Conservation (phyloP, 2,329 filamentous ascomycete genomes). For the Tolypocladium inflatum region DNA sequence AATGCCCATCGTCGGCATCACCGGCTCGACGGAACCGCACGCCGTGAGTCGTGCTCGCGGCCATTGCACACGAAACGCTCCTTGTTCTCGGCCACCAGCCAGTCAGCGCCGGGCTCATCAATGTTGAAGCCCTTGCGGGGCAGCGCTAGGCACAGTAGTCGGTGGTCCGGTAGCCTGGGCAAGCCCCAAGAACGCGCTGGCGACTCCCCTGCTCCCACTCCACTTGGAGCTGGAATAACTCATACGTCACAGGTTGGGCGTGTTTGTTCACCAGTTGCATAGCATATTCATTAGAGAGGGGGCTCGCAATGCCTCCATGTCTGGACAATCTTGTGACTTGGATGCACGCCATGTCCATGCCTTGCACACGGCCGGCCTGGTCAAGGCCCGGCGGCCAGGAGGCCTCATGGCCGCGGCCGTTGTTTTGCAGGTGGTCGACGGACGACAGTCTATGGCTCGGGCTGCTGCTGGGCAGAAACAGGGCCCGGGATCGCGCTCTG, state of each 20-base stretch:
- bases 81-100: neutral
- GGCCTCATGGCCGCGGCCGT: neutral
- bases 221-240: neutral
- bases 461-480: neutral
- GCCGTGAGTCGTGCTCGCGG: neutral
- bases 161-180: neutral
- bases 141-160: neutral
- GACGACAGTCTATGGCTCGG: neutral
- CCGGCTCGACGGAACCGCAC: neutral
- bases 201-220: neutral
- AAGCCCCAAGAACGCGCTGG: neutral
- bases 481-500: neutral
- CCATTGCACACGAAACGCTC: neutral
- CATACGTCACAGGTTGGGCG: neutral
- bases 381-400: neutral
- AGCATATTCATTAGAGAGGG: neutral
- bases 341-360: neutral
- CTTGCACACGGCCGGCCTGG: neutral
- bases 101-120: neutral
- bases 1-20: neutral
- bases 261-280: neutral
- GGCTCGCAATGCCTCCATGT: neutral
- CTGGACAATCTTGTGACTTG: neutral
- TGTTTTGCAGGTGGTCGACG: neutral
- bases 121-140: neutral